Conservation (phyloP, 2,329 filamentous ascomycete genomes). For the Epichloe aotearoae region DNA sequence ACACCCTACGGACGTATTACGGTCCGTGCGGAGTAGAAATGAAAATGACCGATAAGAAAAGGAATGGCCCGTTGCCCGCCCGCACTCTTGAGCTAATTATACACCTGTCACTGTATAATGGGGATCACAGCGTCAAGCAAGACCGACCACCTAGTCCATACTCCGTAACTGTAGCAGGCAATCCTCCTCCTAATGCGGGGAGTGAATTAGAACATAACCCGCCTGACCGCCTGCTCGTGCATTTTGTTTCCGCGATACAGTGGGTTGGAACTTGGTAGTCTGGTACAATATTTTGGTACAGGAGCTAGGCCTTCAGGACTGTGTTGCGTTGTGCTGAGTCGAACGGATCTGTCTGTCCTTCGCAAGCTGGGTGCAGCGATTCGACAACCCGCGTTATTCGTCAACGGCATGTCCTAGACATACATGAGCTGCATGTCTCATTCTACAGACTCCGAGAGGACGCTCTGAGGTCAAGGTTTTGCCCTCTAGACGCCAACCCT, state of each 20-base stretch:
- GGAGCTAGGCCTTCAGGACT: background rate
- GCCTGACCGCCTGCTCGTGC: background rate
- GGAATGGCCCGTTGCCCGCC: conserved; percentile 3
- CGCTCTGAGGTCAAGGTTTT: conserved; percentile 16
- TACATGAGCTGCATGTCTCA: conserved; percentile 24
- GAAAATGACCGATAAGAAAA: background rate
- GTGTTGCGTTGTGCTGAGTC: background rate
- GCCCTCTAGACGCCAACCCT: conserved; percentile 7
- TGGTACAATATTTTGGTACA: background rate
- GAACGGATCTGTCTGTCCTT: too few relatives aligned
- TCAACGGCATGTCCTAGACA: conserved; percentile 21
- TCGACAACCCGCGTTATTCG: conserved; percentile 9
- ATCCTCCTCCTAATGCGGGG: background rate
- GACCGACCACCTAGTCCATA: background rate
- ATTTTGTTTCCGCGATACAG: background rate
- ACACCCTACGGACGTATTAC: too few relatives aligned
- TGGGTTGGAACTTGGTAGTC: background rate
- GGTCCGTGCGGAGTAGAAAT: background rate
- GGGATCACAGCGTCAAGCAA: background rate
- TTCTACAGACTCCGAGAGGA: conserved; percentile 20
- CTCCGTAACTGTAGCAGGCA: background rate
- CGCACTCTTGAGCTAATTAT: background rate
- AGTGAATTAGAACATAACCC: background rate
- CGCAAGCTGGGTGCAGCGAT: background rate
- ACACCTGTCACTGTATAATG: too few relatives aligned